Evolutionary conservation across 2,329 filamentous ascomycete genomes (phyloP), one percentile per base, ranked within the genome.

Genomic region (Scedosporium apiospermum): DNA sequence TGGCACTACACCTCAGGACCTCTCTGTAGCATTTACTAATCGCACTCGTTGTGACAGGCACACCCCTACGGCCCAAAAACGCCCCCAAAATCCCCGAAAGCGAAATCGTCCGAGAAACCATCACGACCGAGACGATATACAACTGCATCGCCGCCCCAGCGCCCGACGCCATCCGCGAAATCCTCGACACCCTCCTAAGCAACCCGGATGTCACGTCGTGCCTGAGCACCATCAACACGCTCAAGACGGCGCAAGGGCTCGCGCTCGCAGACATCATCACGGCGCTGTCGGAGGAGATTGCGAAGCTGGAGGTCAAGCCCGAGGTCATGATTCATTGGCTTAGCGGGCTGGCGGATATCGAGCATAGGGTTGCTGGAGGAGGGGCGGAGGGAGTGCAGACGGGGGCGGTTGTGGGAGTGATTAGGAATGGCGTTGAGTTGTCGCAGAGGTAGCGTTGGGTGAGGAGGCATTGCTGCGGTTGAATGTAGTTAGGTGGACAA

Each of bases 101-200:
- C 75, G 82, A 88, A 62, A 85, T 93, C 30, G 80, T 88, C 62
- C 83, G 91, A 49, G 93, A 98, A 34, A 81, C 68, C 64, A 84
- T 91, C 67, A 96, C 97, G 67, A 96, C 90, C 42, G 89, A 96
- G 72, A 91, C 90, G 6, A 98, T 99, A 71, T 99, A 97, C 80
- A 93, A 92, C 75, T 99, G 95, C 75, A 96, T 99, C 71, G 95
- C 95, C 7, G 93, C 93, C 1, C 95, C 95, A 3, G 93, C 96
- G 67, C 95, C 95, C 0, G 86, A 88, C 26, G 93, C 96, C 69
- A 91, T 98, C 70, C 82, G 85, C 67, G 86, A 89, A 68, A 98
- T 99, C 62, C 81, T 93, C 67, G 83, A 88, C 67, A 96, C 91
- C 0, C 81, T 99, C 38, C 83, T 98, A 30, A 87, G 84, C 62